These are phyloP conservation scores for Trichoderma koningii DNA, from an alignment of 2,329 filamentous ascomycete genomes.

Conservation along the genomic window DNA sequence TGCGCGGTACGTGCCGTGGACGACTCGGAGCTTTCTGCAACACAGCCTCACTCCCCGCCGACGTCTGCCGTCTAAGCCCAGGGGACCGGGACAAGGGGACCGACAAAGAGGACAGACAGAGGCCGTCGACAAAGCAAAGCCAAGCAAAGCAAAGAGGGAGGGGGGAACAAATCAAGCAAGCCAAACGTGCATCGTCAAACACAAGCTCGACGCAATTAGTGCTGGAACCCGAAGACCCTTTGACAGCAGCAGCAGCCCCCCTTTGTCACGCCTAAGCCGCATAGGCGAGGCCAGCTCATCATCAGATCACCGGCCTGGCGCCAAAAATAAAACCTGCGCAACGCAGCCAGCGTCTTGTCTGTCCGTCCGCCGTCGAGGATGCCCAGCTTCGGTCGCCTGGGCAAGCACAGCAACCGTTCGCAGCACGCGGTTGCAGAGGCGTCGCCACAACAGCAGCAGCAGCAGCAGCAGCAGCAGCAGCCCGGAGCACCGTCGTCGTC, in stretches of 20 bases:
- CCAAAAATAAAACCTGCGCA: conserved; percentile 24
- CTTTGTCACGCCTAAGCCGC: conserved; percentile 4
- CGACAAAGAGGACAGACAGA: neutral
- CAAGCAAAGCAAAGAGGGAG: neutral
- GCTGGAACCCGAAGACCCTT: neutral
- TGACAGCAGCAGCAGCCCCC: neutral
- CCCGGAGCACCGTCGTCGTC: neutral
- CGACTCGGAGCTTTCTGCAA: neutral
- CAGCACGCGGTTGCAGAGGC: conserved; percentile 57
- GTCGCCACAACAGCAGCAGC: conserved; percentile 38
- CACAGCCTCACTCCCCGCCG: conserved; percentile 24
- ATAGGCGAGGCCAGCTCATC: conserved; percentile 10
- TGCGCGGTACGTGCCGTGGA: neutral
- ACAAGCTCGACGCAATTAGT: neutral
- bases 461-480: conserved; percentile 38
- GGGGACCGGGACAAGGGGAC: neutral
- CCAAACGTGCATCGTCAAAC: neutral
- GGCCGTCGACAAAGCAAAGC: neutral
- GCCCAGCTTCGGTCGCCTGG: conserved; percentile 53
- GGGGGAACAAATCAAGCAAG: neutral
- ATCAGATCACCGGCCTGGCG: neutral
- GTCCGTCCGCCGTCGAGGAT: conserved; percentile 1
- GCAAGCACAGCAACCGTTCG: conserved; percentile 59
- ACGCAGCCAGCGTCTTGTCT: neutral
- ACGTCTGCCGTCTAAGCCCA: conserved; percentile 14